Evolutionary conservation across 331 rosid genomes (phyloP), one percentile per base, ranked within the genome.

Genomic region (Pyrus hybrid): DNA sequence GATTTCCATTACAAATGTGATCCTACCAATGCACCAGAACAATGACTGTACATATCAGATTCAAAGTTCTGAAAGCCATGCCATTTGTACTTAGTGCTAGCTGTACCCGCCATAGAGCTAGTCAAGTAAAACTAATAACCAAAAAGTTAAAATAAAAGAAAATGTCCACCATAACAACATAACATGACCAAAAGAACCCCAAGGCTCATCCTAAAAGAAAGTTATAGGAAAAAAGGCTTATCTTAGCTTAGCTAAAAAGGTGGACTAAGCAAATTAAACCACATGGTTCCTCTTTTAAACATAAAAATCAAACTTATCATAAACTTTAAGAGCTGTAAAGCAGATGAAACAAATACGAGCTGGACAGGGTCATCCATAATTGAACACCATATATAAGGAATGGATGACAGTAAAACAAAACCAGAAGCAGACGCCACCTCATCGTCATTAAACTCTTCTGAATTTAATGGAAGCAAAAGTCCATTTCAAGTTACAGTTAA

Each of bases 351-450:
- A 6, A 47, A 72, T 16, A 76, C 76, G 68, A 64, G 79, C 83
- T 23, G 63, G 41, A 53, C 35, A 77, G 17, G 37, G 51, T 67
- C 41, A 13, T 76, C 66, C 16, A 71, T 58, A 78, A 71, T 23
- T 54, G 8, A 71, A 80, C 21, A 29, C 71, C 67, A 13, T 25
- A 78, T 71, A 53, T 63, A 79, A 72, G 71, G 60, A 81, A 78
- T 78, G 74, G 71, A 71, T 49, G 47, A 84, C 63, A 33, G 70
- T 62, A 70, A 43, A 77, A 82, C 77, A 63, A 73, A 68, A 66
- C 80, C 72, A 18, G 11, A 33, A 51, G 57, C 85, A 73, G 68
- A 71, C 56, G 47, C 72, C 81, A 70, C 25, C 72, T 66, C 47
- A 29, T 67, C 74, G 75, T 41, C 70, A 61, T 60, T 70, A 51